Evolutionary conservation across 768 basidiomycete genomes (phyloP), one percentile per base, ranked within the genome.

Genomic region (Pisolithus tinctorius): DNA sequence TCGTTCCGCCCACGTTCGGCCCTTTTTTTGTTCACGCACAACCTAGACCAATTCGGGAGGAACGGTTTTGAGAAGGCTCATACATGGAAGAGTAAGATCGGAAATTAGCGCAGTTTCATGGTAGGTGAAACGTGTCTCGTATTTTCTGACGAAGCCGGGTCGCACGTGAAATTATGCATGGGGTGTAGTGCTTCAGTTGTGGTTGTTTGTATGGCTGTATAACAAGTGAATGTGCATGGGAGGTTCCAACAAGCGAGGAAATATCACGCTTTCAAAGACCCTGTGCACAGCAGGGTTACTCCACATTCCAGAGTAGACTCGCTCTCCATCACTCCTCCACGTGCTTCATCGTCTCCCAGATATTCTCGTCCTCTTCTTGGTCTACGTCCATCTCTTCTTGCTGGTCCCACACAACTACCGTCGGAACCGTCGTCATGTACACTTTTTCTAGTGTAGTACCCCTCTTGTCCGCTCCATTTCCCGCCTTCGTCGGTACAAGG

Each of bases 31-130:
- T 43, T 59, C 34, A 54, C 48, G 55, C 30, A 54, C 43, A 50
- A 31, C 53, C 25, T 49, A 90, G 86, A 90, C 64, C 87, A 82
- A 69, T 66, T 71, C 39, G 87, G 83, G 34, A 69, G 60, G 58
- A 96, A 97, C 62, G 95, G 95, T 4, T 97, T 97, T 65, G 95
- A 97, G 69, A 84, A 82, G 56, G 93, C 84, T 6, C 84, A 82
- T 55, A 83, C 74, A 14, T 98, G 94, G 95, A 79, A 84, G 70
- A 91, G 88, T 60, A 75, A 84, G 63, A 92, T 93, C 59, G 92
- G 79, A 4, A 55, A 65, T 34, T 59, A 50, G 59, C 25, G 8
- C 13, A 38, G 30, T 29, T 23, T 20, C 25, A 17, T 10, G 20
- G 9, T 43, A 29, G 26, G 30, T 13, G 13, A 34, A 34, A 14